Percentiles rank a stretch among this genome's conserved stretches.
Conservation (phyloP, 2,329 filamentous ascomycete genomes). For the Verticillium nubilum region DNA sequence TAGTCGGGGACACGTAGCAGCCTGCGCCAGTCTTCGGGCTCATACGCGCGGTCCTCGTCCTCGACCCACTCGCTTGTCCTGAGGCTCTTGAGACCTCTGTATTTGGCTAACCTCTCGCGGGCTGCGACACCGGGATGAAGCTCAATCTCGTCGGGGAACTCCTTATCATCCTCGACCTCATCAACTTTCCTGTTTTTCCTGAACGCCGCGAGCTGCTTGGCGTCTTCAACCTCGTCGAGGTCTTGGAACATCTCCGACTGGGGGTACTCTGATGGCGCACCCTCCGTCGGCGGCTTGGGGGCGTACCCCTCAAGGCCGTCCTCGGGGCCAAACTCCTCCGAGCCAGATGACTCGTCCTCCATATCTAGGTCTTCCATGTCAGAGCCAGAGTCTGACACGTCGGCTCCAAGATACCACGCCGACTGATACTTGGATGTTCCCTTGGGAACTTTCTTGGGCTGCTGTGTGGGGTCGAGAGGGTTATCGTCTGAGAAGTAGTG, state of each 20-base stretch:
- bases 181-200: slow-evolving; percentile 64
- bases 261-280: slow-evolving; percentile 80
- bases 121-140: slow-evolving; percentile 82
- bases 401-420: slow-evolving; percentile 79
- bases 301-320: slow-evolving; percentile 73
- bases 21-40: slow-evolving; percentile 85
- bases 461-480: slow-evolving; percentile 47
- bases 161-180: slow-evolving; percentile 83
- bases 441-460: slow-evolving; percentile 73
- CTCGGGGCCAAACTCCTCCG: slow-evolving; percentile 62
- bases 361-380: slow-evolving; percentile 66
- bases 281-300: slow-evolving; percentile 66
- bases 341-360: slow-evolving; percentile 51
- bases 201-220: slow-evolving; percentile 75
- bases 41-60: slow-evolving; percentile 77
- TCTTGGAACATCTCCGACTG: slow-evolving; percentile 89
- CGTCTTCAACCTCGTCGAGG: slow-evolving; percentile 75
- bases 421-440: slow-evolving; percentile 93
- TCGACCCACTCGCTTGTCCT: slow-evolving; percentile 85
- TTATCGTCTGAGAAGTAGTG: slow-evolving; percentile 97
- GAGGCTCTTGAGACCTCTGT: slow-evolving; percentile 87
- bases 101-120: slow-evolving; percentile 76
- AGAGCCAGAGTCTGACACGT: slow-evolving; percentile 77
- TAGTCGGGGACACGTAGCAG: slow-evolving; percentile 88
- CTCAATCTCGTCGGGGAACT: slow-evolving; percentile 97